Evolutionary conservation across 352 stramenopile genomes (phyloP), one percentile per base, ranked within the genome.

Genomic region (Phytophthora sojae): DNA sequence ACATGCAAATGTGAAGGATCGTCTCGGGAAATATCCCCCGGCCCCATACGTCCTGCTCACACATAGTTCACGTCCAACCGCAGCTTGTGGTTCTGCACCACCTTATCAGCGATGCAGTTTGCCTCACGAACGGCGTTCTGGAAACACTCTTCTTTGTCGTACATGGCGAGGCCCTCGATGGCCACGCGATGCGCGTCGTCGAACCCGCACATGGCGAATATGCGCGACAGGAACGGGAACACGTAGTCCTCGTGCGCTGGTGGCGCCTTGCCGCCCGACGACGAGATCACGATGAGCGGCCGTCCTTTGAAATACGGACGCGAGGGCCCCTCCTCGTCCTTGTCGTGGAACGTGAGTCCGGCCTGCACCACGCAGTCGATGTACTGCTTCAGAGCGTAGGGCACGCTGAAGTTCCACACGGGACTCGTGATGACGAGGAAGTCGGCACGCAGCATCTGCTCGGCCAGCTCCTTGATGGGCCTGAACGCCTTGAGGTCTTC

Each of bases 351-450:
- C 11, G 85, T 94, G 55, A 94, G 56, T 0, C 81, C 85, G 1
- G 83, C 82, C 63, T 93, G 85, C 55, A 93, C 80, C 50, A 92
- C 88, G 71, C 87, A 94, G 64, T 93, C 83, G 50, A 92, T 93
- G 70, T 93, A 94, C 75, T 93, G 87, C 82, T 93, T 94, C 61
- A 94, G 73, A 57, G 90, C 82, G 75, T 91, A 92, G 3, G 85
- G 87, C 23, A 92, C 79, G 44, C 82, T 91, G 62, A 89, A 90
- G 68, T 94, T 93, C 87, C 87, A 94, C 54, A 94, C 76, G 15
- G 87, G 87, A 21, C 83, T 79, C 11, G 87, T 92, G 64, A 94
- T 84, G 63, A 94, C 73, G 25, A 94, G 73, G 67, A 92, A 91
- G 51, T 94, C 85, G n/a, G 85, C 80, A 42, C 74, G 77, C 58